phyloP scores from a whole-genome alignment of 2,329 filamentous ascomycete genomes.

The Exophiala mesophila region DNA sequence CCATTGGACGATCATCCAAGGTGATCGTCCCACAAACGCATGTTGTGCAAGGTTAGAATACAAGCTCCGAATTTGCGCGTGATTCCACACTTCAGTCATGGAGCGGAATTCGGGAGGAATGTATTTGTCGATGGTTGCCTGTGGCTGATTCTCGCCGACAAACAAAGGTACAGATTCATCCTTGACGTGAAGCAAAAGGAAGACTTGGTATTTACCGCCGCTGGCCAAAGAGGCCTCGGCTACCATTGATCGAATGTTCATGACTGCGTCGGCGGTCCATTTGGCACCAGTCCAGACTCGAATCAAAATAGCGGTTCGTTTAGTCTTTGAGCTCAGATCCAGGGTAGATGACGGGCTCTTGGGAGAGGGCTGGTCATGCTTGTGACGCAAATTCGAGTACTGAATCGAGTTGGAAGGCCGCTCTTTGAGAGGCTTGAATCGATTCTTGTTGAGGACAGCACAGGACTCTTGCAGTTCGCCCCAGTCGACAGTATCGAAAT shows the following conservation, averaged over 20 bases:
- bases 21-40: constrained; percentile 33
- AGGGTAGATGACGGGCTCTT: constrained; percentile 19
- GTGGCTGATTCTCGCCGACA: constrained; percentile 61
- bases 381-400: constrained; percentile 28
- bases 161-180: constrained; percentile 66
- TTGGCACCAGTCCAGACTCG: constrained; percentile 75
- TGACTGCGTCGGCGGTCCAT: constrained; percentile 74
- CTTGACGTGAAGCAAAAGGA: constrained; percentile 80
- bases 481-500: constrained; percentile 68
- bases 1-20: constrained; percentile 70
- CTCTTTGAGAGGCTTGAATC: constrained; percentile 42
- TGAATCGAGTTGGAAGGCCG: constrained; percentile 27
- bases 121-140: constrained; percentile 52
- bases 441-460: constrained; percentile 59
- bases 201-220: constrained; percentile 76
- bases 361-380: constrained; percentile 20
- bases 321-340: constrained; percentile 26
- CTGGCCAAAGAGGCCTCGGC: constrained; percentile 74
- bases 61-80: constrained; percentile 26
- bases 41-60: constrained; percentile 28
- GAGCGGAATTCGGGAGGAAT: constrained; percentile 66
- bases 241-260: constrained; percentile 79
- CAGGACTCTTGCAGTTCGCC: constrained; percentile 65
- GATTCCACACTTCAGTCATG: constrained; percentile 69
- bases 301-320: constrained; percentile 71